Percentiles rank a stretch among this genome's conserved stretches.
Conservation (phyloP, 257 asterid genomes). For the Apocynum venetum region DNA sequence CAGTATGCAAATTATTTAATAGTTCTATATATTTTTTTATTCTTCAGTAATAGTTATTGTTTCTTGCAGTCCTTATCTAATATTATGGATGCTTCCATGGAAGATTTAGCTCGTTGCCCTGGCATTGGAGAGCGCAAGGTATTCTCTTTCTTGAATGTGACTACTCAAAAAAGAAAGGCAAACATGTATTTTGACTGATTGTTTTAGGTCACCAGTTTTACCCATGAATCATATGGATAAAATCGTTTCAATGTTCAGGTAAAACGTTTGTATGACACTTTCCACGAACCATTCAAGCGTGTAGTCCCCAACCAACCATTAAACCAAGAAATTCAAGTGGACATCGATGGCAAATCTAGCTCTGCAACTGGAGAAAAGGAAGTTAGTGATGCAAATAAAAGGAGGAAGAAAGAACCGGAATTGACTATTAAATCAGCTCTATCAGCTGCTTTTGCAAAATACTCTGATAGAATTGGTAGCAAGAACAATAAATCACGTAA, state of each 20-base stretch:
- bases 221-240: too few species aligned
- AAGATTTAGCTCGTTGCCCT: conserved; percentile 97
- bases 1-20: background rate
- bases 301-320: conserved; percentile 41
- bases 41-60: background rate
- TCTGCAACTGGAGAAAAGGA: conserved; percentile 41
- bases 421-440: conserved; percentile 63
- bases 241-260: conserved; percentile 44
- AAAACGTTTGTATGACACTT: conserved; percentile 73
- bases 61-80: conserved; percentile 68
- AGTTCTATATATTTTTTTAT: background rate
- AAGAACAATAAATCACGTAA: conserved; percentile 35
- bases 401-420: conserved; percentile 56
- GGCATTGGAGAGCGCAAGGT: conserved; percentile 99
- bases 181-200: background rate
- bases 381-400: conserved; percentile 36
- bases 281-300: conserved; percentile 96
- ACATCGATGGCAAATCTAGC: conserved; percentile 26
- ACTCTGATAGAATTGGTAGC: conserved; percentile 42
- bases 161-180: background rate
- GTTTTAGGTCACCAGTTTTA: background rate
- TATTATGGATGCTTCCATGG: conserved; percentile 98
- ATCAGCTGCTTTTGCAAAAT: conserved; percentile 72
- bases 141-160: conserved; percentile 7
- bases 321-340: conserved; percentile 31